Base-by-base conservation (phyloP, 2,329 filamentous ascomycete species). In the Beauveria sp. region DNA sequence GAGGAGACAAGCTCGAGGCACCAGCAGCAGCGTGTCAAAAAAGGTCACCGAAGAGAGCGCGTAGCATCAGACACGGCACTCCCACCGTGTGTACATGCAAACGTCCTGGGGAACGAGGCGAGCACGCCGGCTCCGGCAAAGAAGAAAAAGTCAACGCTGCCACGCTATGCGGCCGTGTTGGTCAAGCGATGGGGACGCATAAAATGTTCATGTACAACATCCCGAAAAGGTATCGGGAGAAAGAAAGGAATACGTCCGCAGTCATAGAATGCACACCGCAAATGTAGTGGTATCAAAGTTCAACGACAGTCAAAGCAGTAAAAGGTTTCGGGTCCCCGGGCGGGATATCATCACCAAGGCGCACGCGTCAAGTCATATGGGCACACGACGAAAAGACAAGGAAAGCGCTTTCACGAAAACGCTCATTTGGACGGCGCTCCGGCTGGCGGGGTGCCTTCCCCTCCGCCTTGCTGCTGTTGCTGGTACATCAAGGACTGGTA, bases 401-500 rank as follows among this genome's bases (percentile, higher is more conserved):
- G 10, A 44, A 44, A 61, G 44, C n/a, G 22, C 12, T 6, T 60
- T 72, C 70, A 66, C 71, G 70, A 66, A 72, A 72, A 52, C 72
- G 71, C 61, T 73, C 69, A 63, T 50, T 57, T 57, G 20, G 55
- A 34, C 18, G 73, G 67, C 56, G 70, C 72, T 63, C 73, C 73
- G 41, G 70, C 66, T 40, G 72, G 67, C 2, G 64, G 62, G 50
- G 57, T 54, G 26, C 50, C 48, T 22, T 74, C 65, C 63, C 75
- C 72, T 63, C 74, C 72, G 63, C 73, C 71, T 65, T 72, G 70
- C 52, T 72, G 70, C 58, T 76, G 75, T 63, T 75, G 76, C 67
- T 78, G 75, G 64, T 75, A 75, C 70, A 78, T 72, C 70, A 82
- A 69, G 34, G 88, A 89, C 70, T 90, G 86, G 76, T 91, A 92